Conservation (phyloP, 2,329 filamentous ascomycete species). For the Whalleya microplaca region DNA sequence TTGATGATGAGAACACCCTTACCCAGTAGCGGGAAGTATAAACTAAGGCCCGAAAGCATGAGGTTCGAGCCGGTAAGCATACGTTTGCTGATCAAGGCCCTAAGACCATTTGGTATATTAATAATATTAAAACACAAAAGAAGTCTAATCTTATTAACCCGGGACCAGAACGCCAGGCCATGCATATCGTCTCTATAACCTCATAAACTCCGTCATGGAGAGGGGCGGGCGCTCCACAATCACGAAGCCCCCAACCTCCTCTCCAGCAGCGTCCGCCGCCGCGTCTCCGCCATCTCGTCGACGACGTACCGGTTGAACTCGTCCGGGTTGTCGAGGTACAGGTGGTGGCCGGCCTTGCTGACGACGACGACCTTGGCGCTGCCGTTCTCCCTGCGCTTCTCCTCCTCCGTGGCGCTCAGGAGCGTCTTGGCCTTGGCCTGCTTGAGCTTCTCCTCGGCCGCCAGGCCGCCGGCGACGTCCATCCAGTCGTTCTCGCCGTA, state of each 20-base stretch:
- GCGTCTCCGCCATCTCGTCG: conserved; percentile 58
- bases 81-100: too few relatives aligned
- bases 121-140: too few relatives aligned
- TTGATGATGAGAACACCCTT: too few relatives aligned
- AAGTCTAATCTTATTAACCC: not conserved
- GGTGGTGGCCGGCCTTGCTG: conserved; percentile 59
- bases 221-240: too few relatives aligned
- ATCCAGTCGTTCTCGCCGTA: conserved; percentile 99
- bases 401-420: conserved; percentile 64
- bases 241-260: conserved; percentile 6
- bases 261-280: conserved; percentile 33
- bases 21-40: too few relatives aligned
- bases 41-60: too few relatives aligned
- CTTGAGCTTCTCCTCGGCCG: conserved; percentile 78
- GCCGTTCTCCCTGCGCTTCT: conserved; percentile 74
- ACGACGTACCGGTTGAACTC: conserved; percentile 59
- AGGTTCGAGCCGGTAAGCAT: too few relatives aligned
- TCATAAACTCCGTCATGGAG: not conserved
- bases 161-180: conserved; percentile 21
- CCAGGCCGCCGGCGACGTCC: conserved; percentile 86
- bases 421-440: conserved; percentile 66
- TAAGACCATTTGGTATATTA: too few relatives aligned
- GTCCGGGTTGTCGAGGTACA: conserved; percentile 63
- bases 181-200: conserved; percentile 5
- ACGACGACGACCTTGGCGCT: conserved; percentile 83